Base-by-base conservation (phyloP, 305 asterid genomes). In the Ilex paraguariensis region DNA sequence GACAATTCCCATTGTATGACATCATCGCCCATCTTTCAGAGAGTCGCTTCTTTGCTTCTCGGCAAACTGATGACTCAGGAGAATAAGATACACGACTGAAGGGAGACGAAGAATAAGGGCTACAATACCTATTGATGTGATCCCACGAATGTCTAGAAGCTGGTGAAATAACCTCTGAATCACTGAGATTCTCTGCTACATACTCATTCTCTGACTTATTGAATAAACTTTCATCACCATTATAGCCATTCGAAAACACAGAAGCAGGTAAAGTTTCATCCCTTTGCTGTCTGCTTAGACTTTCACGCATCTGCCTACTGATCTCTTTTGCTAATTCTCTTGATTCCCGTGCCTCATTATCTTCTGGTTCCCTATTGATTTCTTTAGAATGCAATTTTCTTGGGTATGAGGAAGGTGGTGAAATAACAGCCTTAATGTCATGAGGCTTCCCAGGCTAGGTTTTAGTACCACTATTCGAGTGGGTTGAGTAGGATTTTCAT, bases 11-110 rank as follows among this genome's bases (percentile, higher is more conserved):
- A 59, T 77, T 82, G 63, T 95, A 82, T 54, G 96, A 80, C 92
- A 88, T 81, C 90, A 83, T 80, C 66, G 97, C 96, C 96, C 95
- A 90, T 74, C 99, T 83, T 73, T 94, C 99, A 57, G 98, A 94
- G 33, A 94, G 87, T 32, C 98, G 95, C 67, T 90, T 94, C 83
- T 90, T 94, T 31, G 99, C 99, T 77, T 94, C 99, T 73, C 90
- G 79, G 67, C 89, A 82, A 54, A 90, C 96, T 12, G 95, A 94
- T 28, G 97, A 88, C 62, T 94, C 98, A 0, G 97, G 82, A 63
- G 84, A 79, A 70, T 73, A 76, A 33, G 82, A 90, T 54, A 88
- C 95, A 74, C 87, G 91, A 80, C 95, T 88, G 70, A 84, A 79
- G 33, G 99, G 82, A 60, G 93, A 86, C 54, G 58, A 64, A 45